phyloP scores from a whole-genome alignment of 2,329 filamentous ascomycete species.

The Microcera coccophila region DNA sequence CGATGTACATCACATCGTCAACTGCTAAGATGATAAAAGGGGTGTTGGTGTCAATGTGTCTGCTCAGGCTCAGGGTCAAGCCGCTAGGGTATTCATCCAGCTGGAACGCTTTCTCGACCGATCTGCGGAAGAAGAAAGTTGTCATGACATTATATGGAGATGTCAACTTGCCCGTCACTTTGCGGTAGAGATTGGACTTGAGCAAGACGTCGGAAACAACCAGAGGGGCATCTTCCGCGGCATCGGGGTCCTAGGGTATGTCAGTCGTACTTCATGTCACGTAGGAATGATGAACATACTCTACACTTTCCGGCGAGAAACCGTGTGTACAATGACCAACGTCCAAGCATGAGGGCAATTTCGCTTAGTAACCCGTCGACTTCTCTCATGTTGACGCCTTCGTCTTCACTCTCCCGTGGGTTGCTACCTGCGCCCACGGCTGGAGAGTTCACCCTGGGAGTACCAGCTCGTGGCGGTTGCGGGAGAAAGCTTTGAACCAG shows the following conservation, averaged over 20 bases:
- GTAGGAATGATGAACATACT: constrained; percentile 46
- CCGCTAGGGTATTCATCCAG: constrained; percentile 83
- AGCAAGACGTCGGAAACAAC: constrained; percentile 68
- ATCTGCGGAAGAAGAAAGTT: constrained; percentile 93
- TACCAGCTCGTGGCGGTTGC: constrained; percentile 59
- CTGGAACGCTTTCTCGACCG: constrained; percentile 96
- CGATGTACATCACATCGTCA: constrained; percentile 99
- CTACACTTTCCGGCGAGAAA: constrained; percentile 85
- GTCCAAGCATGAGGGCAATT: constrained; percentile 84
- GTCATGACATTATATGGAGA: constrained; percentile 88
- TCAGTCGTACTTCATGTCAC: constrained; percentile 9
- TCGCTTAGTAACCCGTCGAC: constrained; percentile 84
- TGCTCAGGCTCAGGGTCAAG: constrained; percentile 70
- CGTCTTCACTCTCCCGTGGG: constrained; percentile 71
- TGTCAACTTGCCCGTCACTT: constrained; percentile 69
- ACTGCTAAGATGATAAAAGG: constrained; percentile 94
- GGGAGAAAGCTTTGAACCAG: constrained; percentile 90
- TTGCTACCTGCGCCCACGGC: constrained; percentile 55
- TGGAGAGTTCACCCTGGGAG: constrained; percentile 72
- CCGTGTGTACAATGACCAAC: constrained; percentile 87
- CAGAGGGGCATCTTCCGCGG: constrained; percentile 53
- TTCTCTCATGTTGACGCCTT: constrained; percentile 94
- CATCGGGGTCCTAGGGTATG: constrained; percentile 44
- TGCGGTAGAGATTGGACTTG: constrained; percentile 75
- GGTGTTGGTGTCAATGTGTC: constrained; percentile 68